These are phyloP conservation scores for Crassisporium funariophilum DNA, from an alignment of 768 basidiomycete species.

Conservation along the genomic window DNA sequence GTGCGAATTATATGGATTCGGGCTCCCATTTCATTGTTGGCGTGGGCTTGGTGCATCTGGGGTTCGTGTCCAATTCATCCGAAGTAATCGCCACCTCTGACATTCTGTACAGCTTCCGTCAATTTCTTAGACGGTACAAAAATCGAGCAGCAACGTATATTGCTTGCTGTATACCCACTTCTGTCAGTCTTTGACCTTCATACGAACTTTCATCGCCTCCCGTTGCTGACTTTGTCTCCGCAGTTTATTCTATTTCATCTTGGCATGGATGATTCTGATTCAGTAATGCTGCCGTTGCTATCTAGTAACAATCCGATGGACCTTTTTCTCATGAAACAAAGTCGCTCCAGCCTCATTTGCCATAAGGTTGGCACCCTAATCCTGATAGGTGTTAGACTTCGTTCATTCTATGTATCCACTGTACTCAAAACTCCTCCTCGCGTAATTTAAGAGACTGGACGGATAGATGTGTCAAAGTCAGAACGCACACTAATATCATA, in stretches of 20 bases:
- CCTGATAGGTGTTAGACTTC: no score
- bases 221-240: not conserved
- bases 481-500: conserved; percentile 10
- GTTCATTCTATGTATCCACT: no score
- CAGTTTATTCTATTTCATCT: conserved; percentile 90
- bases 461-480: no score
- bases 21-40: conserved; percentile 79
- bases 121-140: conserved; percentile 96
- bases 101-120: conserved; percentile 66
- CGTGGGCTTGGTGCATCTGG: conserved; percentile 98
- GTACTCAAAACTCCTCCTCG: no score
- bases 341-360: no score
- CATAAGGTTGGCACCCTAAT: no score
- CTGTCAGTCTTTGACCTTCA: conserved; percentile 52
- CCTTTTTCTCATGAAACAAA: no score
- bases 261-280: conserved; percentile 97
- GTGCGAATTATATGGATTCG: conserved; percentile 85
- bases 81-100: not conserved
- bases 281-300: conserved; percentile 48
- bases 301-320: no score
- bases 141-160: conserved; percentile 85
- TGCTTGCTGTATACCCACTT: conserved; percentile 96
- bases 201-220: conserved; percentile 1
- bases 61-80: conserved; percentile 53
- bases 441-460: no score